phyloP scores from a whole-genome alignment of 805 yeast species.

The Saccharomycopsis microspora region DNA sequence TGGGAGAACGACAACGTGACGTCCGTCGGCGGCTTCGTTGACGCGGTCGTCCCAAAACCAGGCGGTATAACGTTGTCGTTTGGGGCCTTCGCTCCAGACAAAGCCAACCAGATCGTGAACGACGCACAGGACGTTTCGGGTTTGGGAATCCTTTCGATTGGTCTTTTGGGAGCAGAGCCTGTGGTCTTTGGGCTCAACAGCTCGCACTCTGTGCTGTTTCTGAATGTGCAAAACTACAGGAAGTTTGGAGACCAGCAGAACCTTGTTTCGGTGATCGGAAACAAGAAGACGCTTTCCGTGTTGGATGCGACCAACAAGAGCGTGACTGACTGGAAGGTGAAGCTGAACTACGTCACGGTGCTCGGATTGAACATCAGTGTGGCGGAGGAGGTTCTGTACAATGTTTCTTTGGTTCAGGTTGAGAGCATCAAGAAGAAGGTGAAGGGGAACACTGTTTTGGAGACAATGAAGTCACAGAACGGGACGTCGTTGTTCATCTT shows the following conservation, averaged over 20 bases:
- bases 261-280: conserved; percentile 15
- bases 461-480: conserved; percentile 23
- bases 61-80: conserved; percentile 5
- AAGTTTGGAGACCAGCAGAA: conserved; percentile 27
- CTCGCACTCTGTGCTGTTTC: conserved; percentile 13
- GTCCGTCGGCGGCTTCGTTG: neutral
- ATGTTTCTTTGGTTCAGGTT: conserved; percentile 21
- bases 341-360: neutral
- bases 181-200: conserved; percentile 4
- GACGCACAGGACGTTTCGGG: conserved; percentile 2
- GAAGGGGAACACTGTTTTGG: conserved; percentile 19
- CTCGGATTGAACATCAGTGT: neutral
- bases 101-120: conserved; percentile 7
- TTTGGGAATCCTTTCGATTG: neutral
- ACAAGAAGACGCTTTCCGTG: neutral
- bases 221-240: conserved; percentile 26
- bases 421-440: conserved; percentile 15
- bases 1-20: conserved; percentile 14
- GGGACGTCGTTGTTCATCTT: conserved; percentile 30
- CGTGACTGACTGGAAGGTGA: neutral
- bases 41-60: neutral
- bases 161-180: neutral
- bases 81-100: conserved; percentile 7
- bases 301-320: neutral
- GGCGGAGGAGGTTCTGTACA: neutral